These are phyloP conservation scores for Farysia itapuensis DNA, from an alignment of 1,284 basidiomycete genomes.

Conservation along the genomic window DNA sequence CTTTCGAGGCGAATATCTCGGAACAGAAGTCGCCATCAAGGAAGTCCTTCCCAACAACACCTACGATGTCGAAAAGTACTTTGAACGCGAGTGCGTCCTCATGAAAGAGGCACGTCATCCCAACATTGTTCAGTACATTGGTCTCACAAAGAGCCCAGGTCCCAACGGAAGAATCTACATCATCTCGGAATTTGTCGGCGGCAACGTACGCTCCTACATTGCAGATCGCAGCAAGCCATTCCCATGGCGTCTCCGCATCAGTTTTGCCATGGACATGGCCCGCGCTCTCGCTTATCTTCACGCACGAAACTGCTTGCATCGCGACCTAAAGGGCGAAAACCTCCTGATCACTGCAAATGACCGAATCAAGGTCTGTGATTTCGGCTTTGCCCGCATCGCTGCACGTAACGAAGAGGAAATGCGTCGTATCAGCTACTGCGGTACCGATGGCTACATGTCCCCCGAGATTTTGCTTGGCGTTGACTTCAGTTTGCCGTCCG, in stretches of 20 bases:
- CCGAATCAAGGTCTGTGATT: constrained; percentile 92
- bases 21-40: constrained; percentile 93
- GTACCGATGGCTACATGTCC: constrained; percentile 72
- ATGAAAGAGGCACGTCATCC: constrained; percentile 92
- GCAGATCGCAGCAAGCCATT: constrained; percentile 51
- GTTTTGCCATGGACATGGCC: constrained; percentile 90
- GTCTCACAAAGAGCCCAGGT: constrained; percentile 80
- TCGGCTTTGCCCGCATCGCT: constrained; percentile 87
- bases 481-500: constrained; percentile 88
- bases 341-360: constrained; percentile 90
- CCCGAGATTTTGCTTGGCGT: constrained; percentile 90
- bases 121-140: constrained; percentile 91
- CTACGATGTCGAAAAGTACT: constrained; percentile 92
- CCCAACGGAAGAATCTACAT: constrained; percentile 69
- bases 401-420: constrained; percentile 87
- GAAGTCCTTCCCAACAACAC: constrained; percentile 84
- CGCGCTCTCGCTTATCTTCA: constrained; percentile 95
- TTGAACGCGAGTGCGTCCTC: constrained; percentile 92
- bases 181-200: constrained; percentile 54
- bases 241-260: constrained; percentile 69
- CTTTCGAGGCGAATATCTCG: constrained; percentile 77
- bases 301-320: constrained; percentile 72
- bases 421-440: constrained; percentile 89
- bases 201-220: constrained; percentile 48
- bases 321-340: constrained; percentile 94